A percentile compares a stretch with the other conserved stretches of the same genome.
Conservation (phyloP, 2,329 filamentous ascomycete genomes). For the Diaporthe ampelina region DNA sequence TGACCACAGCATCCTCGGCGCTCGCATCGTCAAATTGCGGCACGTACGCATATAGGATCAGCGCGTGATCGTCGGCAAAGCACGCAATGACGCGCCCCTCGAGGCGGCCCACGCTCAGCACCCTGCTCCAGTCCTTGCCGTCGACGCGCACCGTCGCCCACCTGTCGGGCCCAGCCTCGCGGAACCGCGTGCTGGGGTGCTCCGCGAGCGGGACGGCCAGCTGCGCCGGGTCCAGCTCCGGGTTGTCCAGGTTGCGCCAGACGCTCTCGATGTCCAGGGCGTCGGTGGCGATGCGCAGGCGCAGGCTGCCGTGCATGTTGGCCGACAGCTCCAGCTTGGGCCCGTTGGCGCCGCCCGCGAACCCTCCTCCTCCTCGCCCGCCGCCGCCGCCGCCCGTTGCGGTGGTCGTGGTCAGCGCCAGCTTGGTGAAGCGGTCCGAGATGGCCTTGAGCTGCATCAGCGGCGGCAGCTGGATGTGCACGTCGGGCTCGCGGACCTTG, state of each 20-base stretch:
- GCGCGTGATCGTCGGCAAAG: constrained; percentile 83
- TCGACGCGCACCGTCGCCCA: constrained; percentile 95
- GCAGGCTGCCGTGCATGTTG: constrained; percentile 93
- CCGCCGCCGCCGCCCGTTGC: constrained; percentile 40
- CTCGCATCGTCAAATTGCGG: constrained; percentile 76
- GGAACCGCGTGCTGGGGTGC: constrained; percentile 86
- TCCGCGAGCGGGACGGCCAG: constrained; percentile 80
- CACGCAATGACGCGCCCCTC: constrained; percentile 95
- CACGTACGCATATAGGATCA: constrained; percentile 88
- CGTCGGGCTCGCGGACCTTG: constrained; percentile 89
- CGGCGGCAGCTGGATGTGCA: constrained; percentile 91
- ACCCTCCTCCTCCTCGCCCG: constrained; percentile 38
- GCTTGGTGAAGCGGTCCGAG: constrained; percentile 93
- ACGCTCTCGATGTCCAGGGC: constrained; percentile 86
- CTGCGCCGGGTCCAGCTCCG: constrained; percentile 84
- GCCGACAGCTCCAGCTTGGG: constrained; percentile 88
- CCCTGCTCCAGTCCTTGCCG: constrained; percentile 92
- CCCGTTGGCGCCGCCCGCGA: constrained; percentile 47
- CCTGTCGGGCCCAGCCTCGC: constrained; percentile 80
- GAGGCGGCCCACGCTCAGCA: constrained; percentile 91
- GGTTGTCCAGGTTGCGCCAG: constrained; percentile 90
- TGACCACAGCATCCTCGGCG: constrained; percentile 81
- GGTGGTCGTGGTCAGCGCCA: constrained; percentile 63
- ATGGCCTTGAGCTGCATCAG: constrained; percentile 92
- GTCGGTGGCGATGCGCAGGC: constrained; percentile 85